Base-by-base conservation (phyloP, 306 rosid genomes). In the Sesbania bispinosa region DNA sequence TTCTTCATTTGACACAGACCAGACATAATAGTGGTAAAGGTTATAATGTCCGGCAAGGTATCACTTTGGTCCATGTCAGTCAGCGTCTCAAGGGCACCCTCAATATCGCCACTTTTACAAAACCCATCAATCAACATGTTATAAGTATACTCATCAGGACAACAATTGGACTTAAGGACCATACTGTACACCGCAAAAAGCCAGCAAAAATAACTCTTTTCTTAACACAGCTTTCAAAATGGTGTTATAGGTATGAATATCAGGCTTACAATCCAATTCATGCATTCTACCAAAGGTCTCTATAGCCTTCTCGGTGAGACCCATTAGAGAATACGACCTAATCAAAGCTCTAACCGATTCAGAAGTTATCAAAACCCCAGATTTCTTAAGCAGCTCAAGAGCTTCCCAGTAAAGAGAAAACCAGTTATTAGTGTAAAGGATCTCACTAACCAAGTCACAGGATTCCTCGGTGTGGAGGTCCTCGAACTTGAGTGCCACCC, bases 51-150 rank as follows among this genome's bases (percentile, higher is more conserved):
- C 0, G 97, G 97, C 19, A 47, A 41, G 7, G 84, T 38, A n/a
- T 69, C 85, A 57, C 84, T 71, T 2, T 42, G 26, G 1, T 27
- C 19, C 97, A 93, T 88, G 41, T 90, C 96, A 46, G 87, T 87
- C 14, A 87, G 64, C 79, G 88, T 73, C 54, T 53, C 64, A 9
- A 84, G 79, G 0, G 91, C 98, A 8, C 83, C 92, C 48, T 82
- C 50, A n/a, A 69, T 55, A 23, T 70, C 77, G 6, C 75, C 71
- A 52, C 75, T 43, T 80, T 83, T 88, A 69, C 90, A 88, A 13
- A 87, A 76, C 45, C 88, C 93, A 76, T 69, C 64, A 51, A 90
- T 78, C 84, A 90, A 74, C 36, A 87, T 27, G 58, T 69, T 57
- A 73, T 45, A 88, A 11, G 97, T 87, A 63, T 30, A 52, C 1